These are phyloP conservation scores for Pichia nakasei DNA, from an alignment of 805 yeast genomes.

Conservation along the genomic window DNA sequence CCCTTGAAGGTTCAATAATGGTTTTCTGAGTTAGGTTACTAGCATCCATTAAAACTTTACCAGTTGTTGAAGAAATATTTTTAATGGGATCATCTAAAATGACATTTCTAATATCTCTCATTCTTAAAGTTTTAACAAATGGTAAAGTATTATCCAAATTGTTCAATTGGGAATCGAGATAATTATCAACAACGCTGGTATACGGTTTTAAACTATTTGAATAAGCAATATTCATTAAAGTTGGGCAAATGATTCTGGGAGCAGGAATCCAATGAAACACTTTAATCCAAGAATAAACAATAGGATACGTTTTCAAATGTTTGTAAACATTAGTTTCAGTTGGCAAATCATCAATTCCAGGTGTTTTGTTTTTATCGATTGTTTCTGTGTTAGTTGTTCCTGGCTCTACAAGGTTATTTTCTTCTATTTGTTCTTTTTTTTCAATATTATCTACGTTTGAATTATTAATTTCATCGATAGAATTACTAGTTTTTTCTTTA, in stretches of 20 bases:
- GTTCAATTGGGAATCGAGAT: constrained; percentile 41
- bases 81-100: constrained; percentile 39
- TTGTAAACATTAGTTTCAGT: constrained; percentile 27
- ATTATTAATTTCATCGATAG: not conserved
- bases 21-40: constrained; percentile 20
- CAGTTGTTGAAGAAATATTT: not conserved
- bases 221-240: constrained; percentile 18
- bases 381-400: not conserved
- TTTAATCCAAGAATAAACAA: constrained; percentile 30
- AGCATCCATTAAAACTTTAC: constrained; percentile 8
- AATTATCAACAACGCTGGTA: constrained; percentile 33
- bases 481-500: not conserved
- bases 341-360: constrained; percentile 5
- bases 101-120: constrained; percentile 36
- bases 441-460: not conserved
- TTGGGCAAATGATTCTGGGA: constrained; percentile 20
- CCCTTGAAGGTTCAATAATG: constrained; percentile 40
- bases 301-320: constrained; percentile 41
- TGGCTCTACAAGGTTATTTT: no score
- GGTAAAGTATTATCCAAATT: constrained; percentile 55
- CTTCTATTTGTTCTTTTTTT: not conserved
- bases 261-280: constrained; percentile 19
- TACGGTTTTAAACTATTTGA: constrained; percentile 16
- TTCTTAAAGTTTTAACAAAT: constrained; percentile 44
- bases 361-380: not conserved